Percentiles rank a stretch among this genome's conserved stretches.
These are phyloP conservation scores for Starmerella roubikii DNA, from an alignment of 805 yeast species.

Conservation along the genomic window DNA sequence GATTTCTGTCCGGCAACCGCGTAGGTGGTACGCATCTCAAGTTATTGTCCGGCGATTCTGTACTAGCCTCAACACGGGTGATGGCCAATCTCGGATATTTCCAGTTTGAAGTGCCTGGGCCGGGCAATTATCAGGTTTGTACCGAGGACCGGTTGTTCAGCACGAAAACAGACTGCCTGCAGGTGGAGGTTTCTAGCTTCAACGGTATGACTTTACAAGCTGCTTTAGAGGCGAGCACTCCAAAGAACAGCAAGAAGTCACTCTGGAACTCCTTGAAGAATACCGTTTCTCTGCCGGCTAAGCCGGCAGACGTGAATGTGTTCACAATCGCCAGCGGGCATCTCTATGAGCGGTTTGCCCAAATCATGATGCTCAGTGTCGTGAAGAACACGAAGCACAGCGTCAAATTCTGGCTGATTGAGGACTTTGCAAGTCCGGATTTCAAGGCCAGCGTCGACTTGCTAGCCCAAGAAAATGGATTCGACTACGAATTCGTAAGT, in stretches of 20 bases:
- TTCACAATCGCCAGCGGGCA: conserved; percentile 78
- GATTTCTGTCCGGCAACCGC: not conserved
- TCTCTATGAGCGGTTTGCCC: conserved; percentile 55
- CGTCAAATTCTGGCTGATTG: conserved; percentile 77
- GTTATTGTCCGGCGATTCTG: conserved; percentile 22
- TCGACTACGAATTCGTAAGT: conserved; percentile 62
- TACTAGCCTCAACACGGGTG: conserved; percentile 42
- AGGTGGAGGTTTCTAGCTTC: not conserved
- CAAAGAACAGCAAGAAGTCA: not conserved
- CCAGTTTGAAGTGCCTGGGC: conserved; percentile 52
- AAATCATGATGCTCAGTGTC: conserved; percentile 73
- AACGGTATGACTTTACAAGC: not conserved
- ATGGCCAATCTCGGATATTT: conserved; percentile 77
- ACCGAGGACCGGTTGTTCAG: not conserved
- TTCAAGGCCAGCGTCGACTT: conserved; percentile 48
- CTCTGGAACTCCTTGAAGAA: not conserved
- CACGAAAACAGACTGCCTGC: conserved; percentile 1
- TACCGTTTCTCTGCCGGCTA: not conserved
- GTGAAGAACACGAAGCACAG: conserved; percentile 48
- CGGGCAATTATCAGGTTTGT: conserved; percentile 46
- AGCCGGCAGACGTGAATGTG: conserved; percentile 51
- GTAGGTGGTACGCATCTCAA: conserved; percentile 39
- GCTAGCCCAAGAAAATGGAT: conserved; percentile 44
- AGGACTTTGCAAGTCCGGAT: conserved; percentile 61
- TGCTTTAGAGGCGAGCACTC: not conserved